Evolutionary conservation across 495 filamentous ascomycete species (phyloP), one percentile per base, ranked within the genome.

Genomic region (Neurospora sublineolata): DNA sequence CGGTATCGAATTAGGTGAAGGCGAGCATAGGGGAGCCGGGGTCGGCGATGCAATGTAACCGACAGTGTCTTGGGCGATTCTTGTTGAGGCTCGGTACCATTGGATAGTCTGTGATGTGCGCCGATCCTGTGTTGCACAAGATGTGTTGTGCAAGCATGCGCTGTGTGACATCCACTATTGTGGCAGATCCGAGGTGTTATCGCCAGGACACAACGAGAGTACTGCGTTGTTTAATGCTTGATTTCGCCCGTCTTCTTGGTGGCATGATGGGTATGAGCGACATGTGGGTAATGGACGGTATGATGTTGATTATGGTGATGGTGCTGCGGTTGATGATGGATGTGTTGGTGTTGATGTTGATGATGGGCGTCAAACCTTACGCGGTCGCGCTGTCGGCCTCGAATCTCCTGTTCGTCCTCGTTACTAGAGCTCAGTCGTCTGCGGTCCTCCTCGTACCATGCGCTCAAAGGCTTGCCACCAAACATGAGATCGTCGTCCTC

Each of bases 401-500:
- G 76, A 23, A 74, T 77, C 74, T 86, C 82, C 72, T 84, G 81
- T 69, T 84, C 82, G 5, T 79, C 80, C 18, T 80, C 75, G 67
- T 40, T 38, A 6, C 72, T 70, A 44, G 41, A 44, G 75, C 79
- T 80, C 27, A 81, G 69, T 68, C 79, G 74, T 60, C 79, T 79
- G 12, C 83, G 76, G 67, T 86, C 85, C 75, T 87, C 85, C 76
- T 88, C 86, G 74, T 87, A 86, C 80, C 85, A 85, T 11, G 83
- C 75, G 76, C 85, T 85, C 44, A 88, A 70, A 33, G 85, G 82
- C 79, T 88, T 87, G 58, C 86, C 86, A 46, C 85, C 84, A 69
- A 87, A 88, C 80, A 81, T 88, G 37, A 88, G 76, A 73, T 88
- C 86, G 36, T 84, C 83, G 73, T 88, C 86, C 37, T 88, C 85